Conservation (phyloP, 148 eudicot genomes). For the Talinum fruticosum region DNA sequence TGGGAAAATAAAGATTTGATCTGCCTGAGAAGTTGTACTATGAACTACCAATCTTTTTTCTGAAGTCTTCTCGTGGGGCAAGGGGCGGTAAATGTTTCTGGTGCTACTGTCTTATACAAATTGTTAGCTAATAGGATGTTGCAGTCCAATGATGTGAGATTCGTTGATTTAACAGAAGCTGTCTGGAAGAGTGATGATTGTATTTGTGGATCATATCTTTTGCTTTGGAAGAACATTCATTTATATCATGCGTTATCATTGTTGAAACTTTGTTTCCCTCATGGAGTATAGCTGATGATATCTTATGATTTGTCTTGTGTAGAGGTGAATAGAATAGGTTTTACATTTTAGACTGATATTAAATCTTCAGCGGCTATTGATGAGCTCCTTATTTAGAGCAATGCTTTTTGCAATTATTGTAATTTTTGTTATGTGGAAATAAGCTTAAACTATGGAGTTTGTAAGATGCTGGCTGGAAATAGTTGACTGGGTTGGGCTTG, state of each 20-base stretch:
- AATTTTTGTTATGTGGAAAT: background rate
- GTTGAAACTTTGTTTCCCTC: background rate
- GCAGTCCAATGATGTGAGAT: background rate
- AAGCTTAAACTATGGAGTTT: background rate
- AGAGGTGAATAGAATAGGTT: background rate
- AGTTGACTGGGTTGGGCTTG: background rate
- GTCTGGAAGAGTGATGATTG: background rate
- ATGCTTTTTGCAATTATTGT: background rate
- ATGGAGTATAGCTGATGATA: background rate
- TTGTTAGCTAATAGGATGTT: background rate
- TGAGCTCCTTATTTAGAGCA: background rate
- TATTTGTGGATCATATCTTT: background rate
- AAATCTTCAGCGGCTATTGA: background rate
- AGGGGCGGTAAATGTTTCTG: background rate
- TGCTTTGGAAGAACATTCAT: background rate
- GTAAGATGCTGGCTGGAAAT: background rate
- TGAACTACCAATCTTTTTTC: background rate
- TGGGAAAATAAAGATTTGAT: background rate
- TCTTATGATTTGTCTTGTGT: background rate
- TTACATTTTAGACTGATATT: background rate
- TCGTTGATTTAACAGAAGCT: background rate
- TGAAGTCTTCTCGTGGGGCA: background rate
- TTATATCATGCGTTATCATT: background rate
- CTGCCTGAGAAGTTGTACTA: background rate
- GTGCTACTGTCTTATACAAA: background rate